phyloP scores from a whole-genome alignment of 2,329 filamentous ascomycete genomes.

The Aspergillus texensis region DNA sequence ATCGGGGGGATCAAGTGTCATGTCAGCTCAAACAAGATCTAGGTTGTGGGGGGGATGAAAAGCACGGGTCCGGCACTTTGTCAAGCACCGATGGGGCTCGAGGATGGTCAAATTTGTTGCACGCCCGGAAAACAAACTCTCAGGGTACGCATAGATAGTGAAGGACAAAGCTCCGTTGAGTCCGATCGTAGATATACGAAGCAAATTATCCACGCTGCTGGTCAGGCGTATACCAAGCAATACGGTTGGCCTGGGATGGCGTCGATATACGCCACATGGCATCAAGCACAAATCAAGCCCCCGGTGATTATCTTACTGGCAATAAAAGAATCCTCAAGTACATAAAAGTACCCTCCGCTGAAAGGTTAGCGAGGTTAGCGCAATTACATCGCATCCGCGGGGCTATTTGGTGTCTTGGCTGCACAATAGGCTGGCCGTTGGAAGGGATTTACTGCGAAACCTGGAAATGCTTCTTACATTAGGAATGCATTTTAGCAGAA shows the following conservation, averaged over 20 bases:
- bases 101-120: background rate
- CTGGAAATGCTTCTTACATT: background rate
- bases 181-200: background rate
- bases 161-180: too few relatives aligned
- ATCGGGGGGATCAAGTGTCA: background rate
- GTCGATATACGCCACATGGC: background rate
- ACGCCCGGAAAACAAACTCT: background rate
- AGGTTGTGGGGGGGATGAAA: background rate
- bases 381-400: background rate
- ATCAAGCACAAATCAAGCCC: background rate
- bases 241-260: background rate
- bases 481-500: too few relatives aligned
- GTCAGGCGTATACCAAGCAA: background rate
- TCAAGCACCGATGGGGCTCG: background rate
- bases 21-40: background rate
- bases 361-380: background rate
- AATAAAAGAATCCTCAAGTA: background rate
- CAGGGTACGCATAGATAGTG: background rate
- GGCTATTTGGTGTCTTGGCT: background rate
- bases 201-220: background rate
- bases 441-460: background rate
- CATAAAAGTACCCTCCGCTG: background rate
- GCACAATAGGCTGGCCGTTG: background rate
- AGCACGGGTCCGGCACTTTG: background rate
- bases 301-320: background rate